Evolutionary conservation across 1,284 basidiomycete genomes (phyloP).

Genomic region (Trametes hirsuta): DNA sequence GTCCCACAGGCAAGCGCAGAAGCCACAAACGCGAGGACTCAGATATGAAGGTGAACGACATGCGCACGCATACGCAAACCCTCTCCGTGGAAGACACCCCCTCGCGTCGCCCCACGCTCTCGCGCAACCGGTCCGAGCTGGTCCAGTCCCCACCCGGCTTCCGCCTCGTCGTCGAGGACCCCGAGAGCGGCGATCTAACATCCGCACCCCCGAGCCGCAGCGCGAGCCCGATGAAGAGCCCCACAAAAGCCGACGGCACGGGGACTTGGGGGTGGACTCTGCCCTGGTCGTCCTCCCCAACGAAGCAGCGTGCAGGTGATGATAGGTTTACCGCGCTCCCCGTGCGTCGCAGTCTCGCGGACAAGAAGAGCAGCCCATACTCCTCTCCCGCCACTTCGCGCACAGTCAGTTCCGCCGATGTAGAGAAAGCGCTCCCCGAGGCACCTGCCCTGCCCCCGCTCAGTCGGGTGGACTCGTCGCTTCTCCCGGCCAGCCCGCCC

Average conservation of each 20-base stretch:
- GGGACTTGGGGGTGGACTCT: slow-evolving; percentile 24
- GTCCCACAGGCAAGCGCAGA: slow-evolving; percentile 14
- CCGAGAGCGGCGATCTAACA: slow-evolving; percentile 24
- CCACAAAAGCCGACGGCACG: slow-evolving; percentile 8
- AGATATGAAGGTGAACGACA: slow-evolving; percentile 27
- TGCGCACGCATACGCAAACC: slow-evolving; percentile 8
- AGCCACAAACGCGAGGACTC: slow-evolving; percentile 31
- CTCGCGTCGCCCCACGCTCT: slow-evolving; percentile 10
- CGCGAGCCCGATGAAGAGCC: slow-evolving; percentile 3
- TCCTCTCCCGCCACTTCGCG: slow-evolving; percentile 13
- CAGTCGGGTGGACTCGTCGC: slow-evolving; percentile 32
- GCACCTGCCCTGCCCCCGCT: not conserved
- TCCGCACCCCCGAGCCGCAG: slow-evolving; percentile 5
- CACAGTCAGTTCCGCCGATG: not conserved
- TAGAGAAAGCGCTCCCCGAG: not conserved
- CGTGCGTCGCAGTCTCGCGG: slow-evolving; percentile 23
- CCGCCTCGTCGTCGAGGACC: slow-evolving; percentile 38
- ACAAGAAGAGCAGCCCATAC: slow-evolving; percentile 25
- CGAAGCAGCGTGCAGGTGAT: slow-evolving; percentile 4
- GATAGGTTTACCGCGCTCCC: slow-evolving; percentile 39
- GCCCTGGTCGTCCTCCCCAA: slow-evolving; percentile 29
- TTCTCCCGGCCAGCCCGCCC: slow-evolving; percentile 38
- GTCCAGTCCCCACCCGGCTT: slow-evolving; percentile 33
- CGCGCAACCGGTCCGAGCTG: slow-evolving; percentile 8
- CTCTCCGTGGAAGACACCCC: slow-evolving; percentile 1